Evolutionary conservation across 495 filamentous ascomycete genomes (phyloP).

Genomic region (Lophiostoma macrostomum): DNA sequence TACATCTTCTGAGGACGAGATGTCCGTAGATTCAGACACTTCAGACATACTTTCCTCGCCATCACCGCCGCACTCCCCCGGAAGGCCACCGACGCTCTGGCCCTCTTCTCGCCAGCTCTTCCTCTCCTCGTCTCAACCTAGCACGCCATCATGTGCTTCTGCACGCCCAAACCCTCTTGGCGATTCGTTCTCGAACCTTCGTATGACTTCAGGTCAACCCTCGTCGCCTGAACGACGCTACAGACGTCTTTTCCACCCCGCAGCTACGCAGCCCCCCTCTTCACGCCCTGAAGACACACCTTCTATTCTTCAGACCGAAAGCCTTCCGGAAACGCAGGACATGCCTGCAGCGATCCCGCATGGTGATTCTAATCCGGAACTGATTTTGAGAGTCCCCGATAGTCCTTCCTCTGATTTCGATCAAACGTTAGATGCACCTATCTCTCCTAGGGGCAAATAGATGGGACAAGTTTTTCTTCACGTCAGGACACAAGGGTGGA

Average conservation of each 20-base stretch:
- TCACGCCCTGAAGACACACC: background rate
- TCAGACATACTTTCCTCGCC: conserved; percentile 23
- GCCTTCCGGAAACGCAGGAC: background rate
- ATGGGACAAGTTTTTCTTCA: no score
- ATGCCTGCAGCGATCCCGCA: background rate
- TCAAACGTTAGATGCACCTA: background rate
- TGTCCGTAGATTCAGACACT: conserved; percentile 20
- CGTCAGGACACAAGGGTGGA: no score
- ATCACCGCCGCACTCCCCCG: conserved; percentile 23
- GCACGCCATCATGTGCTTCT: conserved; percentile 18
- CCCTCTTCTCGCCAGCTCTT: conserved; percentile 32
- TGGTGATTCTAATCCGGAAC: conserved; percentile 3
- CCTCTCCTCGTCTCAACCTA: conserved; percentile 29
- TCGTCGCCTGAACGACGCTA: conserved; percentile 36
- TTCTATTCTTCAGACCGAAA: background rate
- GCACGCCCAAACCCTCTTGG: conserved; percentile 1
- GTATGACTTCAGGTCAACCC: conserved; percentile 12
- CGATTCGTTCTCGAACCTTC: conserved; percentile 10
- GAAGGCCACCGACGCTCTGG: conserved; percentile 27
- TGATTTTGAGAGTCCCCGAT: background rate
- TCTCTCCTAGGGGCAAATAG: background rate
- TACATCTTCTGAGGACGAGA: conserved; percentile 17
- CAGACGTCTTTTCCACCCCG: conserved; percentile 35
- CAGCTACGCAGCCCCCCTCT: background rate
- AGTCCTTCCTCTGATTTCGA: background rate